A percentile compares a stretch with the other conserved stretches of the same genome.
Conservation (phyloP, 371 early-diverging fungal genomes). For the Mortierella sp. region DNA sequence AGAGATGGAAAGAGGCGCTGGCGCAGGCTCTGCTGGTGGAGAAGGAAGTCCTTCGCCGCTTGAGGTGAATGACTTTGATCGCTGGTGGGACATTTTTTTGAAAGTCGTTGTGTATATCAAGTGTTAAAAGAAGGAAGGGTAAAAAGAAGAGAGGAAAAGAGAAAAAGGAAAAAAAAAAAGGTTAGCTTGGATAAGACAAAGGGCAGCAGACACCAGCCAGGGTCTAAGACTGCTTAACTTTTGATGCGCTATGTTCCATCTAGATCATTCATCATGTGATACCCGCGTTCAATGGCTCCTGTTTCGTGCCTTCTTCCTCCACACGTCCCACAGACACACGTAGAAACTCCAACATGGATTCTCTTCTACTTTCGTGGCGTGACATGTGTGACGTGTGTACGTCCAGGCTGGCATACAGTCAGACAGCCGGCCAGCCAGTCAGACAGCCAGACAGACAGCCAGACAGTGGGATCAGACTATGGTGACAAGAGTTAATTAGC, state of each 20-base stretch:
- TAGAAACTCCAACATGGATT: too few relatives aligned
- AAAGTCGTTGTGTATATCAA: too few relatives aligned
- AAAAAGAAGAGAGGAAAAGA: conserved; percentile 4
- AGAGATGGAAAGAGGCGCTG: conserved; percentile 27
- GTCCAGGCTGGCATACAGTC: background rate
- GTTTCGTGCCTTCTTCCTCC: background rate
- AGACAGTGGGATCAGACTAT: too few relatives aligned
- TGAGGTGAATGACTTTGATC: conserved; percentile 36
- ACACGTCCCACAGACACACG: background rate
- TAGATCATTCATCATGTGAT: background rate
- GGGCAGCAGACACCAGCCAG: background rate
- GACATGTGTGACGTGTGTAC: background rate
- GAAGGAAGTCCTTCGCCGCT: background rate
- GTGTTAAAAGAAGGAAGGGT: background rate
- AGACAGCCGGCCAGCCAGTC: too few relatives aligned
- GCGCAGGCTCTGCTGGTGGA: background rate
- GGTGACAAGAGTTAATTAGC: too few relatives aligned
- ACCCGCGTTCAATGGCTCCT: background rate
- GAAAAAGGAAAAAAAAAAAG: conserved; percentile 14
- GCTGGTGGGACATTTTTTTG: conserved; percentile 30
- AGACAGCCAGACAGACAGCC: too few relatives aligned
- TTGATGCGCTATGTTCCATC: background rate
- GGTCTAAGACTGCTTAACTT: background rate
- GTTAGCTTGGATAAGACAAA: background rate
- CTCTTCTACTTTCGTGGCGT: background rate